phyloP scores from a whole-genome alignment of 2,329 filamentous ascomycete species.

The Emergomyces pasteurianus region DNA sequence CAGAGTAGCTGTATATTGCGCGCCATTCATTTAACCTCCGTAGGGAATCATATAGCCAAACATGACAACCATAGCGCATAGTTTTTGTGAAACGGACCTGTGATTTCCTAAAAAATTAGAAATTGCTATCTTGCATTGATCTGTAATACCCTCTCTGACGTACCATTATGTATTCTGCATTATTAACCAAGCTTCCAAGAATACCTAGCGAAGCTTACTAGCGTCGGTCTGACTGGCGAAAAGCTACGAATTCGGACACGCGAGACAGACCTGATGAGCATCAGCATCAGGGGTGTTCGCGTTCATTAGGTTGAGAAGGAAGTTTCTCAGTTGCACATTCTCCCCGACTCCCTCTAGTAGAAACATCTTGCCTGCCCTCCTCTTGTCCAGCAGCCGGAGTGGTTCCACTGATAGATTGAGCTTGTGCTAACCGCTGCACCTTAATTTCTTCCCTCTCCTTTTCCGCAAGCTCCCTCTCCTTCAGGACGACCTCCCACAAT shows the following conservation, averaged over 20 bases:
- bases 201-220: neutral
- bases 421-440: neutral
- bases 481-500: conserved; percentile 31
- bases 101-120: neutral
- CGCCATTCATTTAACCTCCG: neutral
- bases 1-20: no score
- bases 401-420: neutral
- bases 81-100: neutral
- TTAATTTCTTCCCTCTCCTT: conserved; percentile 17
- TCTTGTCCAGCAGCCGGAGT: neutral
- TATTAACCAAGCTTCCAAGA: neutral
- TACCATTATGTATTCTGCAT: neutral
- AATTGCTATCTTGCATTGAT: neutral
- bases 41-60: neutral
- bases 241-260: neutral
- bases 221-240: neutral
- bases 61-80: no score
- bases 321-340: neutral
- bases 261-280: neutral
- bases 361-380: neutral
- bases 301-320: neutral
- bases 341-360: neutral
- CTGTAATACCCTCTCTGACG: neutral
- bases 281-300: neutral
- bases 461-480: conserved; percentile 25